Base-by-base conservation (phyloP, 495 filamentous ascomycete genomes). In the Halenospora varia region DNA sequence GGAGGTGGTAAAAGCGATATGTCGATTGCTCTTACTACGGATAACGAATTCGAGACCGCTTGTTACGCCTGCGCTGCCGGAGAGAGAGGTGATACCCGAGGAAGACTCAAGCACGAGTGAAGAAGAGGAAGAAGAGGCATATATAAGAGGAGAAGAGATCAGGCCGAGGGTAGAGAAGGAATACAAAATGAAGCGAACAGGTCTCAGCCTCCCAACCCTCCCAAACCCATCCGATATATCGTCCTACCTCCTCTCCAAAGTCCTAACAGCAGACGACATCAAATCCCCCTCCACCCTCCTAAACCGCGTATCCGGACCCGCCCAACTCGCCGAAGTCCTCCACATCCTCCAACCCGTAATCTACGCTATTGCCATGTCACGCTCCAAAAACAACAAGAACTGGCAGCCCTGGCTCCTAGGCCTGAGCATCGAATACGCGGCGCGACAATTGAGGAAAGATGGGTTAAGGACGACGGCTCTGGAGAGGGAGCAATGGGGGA, bases 151-250 rank as follows among this genome's bases (percentile, higher is more conserved):
- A 11, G 70, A 72, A 20, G 62, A 48, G 6, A 54, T 50, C 40
- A 44, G 45, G 24, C 47, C 47, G 20, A 57, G 59, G 11, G 59
- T 71, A 40, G 75, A 79, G 51, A 76, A 77, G 49, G 83, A 81
- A 64, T 98, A 92, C 88, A 87, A 80, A n/a, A 98, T 98, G 94
- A 92, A 92, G 24, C 84, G 94, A 60, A 98, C 94, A 0, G 90
- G 90, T 8, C 75, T 96, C 48, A 85, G 81, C 8, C 81, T 98
- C 26, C 92, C 95, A 0, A 82, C 78, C 39, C 77, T 98, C 20
- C 94, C 94, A 1, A 83, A 84, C 50, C 82, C 86, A 9, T 78
- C 82, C 23, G 89, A 94, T 65, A 88, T 96, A 23, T 87, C 88
- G 23, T 84, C 81, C 35, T 97, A 94, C 69, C 81, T 98, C 18